Evolutionary conservation across 225 moss, liverwort and hornwort genomes (phyloP).

Genomic region (Marchantia polymorpha): DNA sequence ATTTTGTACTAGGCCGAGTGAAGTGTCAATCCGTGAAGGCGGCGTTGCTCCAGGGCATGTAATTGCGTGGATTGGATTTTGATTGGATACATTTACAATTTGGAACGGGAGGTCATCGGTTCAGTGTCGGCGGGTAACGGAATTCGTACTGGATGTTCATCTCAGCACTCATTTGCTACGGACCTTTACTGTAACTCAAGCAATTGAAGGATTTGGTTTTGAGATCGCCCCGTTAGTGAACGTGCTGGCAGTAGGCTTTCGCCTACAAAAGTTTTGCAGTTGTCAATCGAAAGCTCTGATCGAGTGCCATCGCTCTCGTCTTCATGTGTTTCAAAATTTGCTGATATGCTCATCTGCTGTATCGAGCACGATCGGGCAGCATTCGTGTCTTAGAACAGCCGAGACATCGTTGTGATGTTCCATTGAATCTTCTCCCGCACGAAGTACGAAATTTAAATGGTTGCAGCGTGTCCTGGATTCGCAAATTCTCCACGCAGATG

Average conservation of each 20-base stretch:
- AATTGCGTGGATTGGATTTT: slow-evolving; percentile 5
- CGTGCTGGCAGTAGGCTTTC: background rate
- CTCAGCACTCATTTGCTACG: background rate
- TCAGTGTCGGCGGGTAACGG: background rate
- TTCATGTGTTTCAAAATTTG: background rate
- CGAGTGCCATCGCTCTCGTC: background rate
- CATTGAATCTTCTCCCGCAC: slow-evolving; percentile 1
- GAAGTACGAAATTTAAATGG: slow-evolving; percentile 1
- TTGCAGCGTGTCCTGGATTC: background rate
- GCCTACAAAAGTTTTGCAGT: background rate
- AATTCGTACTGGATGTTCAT: background rate
- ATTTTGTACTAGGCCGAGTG: background rate
- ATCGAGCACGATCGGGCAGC: slow-evolving; percentile 6
- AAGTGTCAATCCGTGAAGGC: background rate
- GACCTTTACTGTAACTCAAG: background rate
- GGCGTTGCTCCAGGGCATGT: background rate
- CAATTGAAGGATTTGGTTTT: slow-evolving; percentile 6
- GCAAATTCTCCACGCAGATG: background rate
- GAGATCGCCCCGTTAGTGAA: background rate
- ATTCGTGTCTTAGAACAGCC: background rate
- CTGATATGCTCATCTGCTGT: background rate
- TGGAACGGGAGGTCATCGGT: background rate
- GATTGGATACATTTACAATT: slow-evolving; percentile 8
- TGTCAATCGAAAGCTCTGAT: background rate
- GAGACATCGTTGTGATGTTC: background rate